Base-by-base conservation (phyloP, 768 basidiomycete species). In the Boletus patriciae region DNA sequence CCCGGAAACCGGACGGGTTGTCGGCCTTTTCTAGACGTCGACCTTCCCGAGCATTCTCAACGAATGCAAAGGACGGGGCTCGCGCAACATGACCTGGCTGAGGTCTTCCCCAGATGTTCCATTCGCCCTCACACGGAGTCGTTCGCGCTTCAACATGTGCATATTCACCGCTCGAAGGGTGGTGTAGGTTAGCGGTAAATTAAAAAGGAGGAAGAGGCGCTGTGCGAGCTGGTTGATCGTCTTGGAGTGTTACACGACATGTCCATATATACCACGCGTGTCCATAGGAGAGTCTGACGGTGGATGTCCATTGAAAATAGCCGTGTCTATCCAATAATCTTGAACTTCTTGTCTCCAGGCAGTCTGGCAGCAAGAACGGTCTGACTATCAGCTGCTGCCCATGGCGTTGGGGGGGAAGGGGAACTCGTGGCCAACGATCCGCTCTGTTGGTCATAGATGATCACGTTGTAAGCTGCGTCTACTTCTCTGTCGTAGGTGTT, bases 1-100 rank as follows among this genome's bases (percentile, higher is more conserved):
- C 70, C 78, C 82, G 27, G 83, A 89, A 66, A 85, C 85, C 3
- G 94, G 94, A 51, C 80, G 84, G 41, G 92, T 94, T 45, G 78
- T 92, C 56, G 94, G 94, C 43, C 79, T 97, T 52, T 97, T 95
- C 81, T 96, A 69, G 56, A 43, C 19, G 40, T 12, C 42, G 27
- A n/a, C 29, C 27, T 50, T 43, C 34, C 31, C 19, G n/a, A 49
- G 55, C 58, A 52, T 62, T 63, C 51, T 62, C 59, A 65, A 70
- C 57, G 51, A 62, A 55, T 56, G 61, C 46, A 36, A 48, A 46
- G 42, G 54, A 48, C 42, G 18, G 38, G 34, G 33, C n/a, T 38
- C 31, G 19, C 23, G 46, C 50, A 53, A 43, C 23, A 36, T 45
- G 37, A 46, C 46, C 48, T n/a, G n/a, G n/a, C 27, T 42, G 51